A percentile compares a stretch with the other conserved stretches of the same genome.
Conservation (phyloP, 306 rosid species). For the Cicer judaicum region DNA sequence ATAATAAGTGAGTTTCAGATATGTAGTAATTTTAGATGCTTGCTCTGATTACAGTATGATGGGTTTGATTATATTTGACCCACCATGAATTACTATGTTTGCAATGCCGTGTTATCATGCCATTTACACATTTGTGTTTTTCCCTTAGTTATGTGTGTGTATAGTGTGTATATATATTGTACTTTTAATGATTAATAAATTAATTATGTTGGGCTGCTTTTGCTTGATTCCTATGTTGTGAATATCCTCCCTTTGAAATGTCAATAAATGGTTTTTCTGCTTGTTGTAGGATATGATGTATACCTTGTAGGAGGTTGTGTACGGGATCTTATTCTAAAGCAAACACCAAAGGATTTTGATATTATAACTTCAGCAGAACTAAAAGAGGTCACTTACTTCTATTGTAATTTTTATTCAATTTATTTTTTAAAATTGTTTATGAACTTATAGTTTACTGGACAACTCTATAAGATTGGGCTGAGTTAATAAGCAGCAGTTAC, state of each 20-base stretch:
- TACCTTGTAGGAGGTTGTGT: slow-evolving; percentile 56
- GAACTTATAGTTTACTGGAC: slow-evolving; percentile 8
- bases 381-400: slow-evolving; percentile 60
- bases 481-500: neutral
- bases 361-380: slow-evolving; percentile 74
- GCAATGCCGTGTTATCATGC: neutral
- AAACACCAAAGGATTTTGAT: slow-evolving; percentile 49
- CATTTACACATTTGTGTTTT: too few relatives aligned
- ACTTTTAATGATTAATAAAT: too few relatives aligned
- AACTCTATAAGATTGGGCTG: neutral
- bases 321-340: slow-evolving; percentile 51
- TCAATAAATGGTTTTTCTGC: slow-evolving; percentile 22
- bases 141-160: too few relatives aligned
- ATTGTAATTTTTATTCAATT: neutral
- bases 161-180: too few relatives aligned
- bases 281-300: slow-evolving; percentile 48
- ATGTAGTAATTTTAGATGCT: slow-evolving; percentile 19
- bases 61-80: neutral
- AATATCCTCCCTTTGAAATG: slow-evolving; percentile 11
- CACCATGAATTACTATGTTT: neutral
- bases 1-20: slow-evolving; percentile 4
- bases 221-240: slow-evolving; percentile 7
- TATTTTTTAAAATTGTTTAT: neutral
- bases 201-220: slow-evolving; percentile 16
- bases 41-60: slow-evolving; percentile 17